Percentiles rank a stretch among this genome's conserved stretches.
phyloP scores from a whole-genome alignment of 306 rosid genomes.

The Cicer judaicum region DNA sequence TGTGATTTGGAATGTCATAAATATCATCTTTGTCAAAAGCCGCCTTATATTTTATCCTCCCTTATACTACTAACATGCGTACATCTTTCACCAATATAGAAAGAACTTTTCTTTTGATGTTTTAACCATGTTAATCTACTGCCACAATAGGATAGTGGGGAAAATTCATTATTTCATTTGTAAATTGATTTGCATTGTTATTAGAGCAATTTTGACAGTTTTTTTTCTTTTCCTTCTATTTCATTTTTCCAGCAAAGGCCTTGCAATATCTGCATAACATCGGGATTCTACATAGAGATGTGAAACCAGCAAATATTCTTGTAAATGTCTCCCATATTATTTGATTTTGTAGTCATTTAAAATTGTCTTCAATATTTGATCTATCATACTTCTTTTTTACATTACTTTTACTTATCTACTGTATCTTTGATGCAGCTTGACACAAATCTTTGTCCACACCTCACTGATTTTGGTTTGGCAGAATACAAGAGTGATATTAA shows the following conservation, averaged over 20 bases:
- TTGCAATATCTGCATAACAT: slow-evolving; percentile 88
- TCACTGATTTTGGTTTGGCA: slow-evolving; percentile 96
- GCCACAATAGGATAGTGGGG: too few species aligned
- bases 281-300: slow-evolving; percentile 95
- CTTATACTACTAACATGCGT: background rate
- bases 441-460: slow-evolving; percentile 67
- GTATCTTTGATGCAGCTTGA: slow-evolving; percentile 71
- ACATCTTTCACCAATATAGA: slow-evolving; percentile 11
- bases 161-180: too few species aligned
- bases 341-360: slow-evolving; percentile 31
- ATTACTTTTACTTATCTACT: slow-evolving; percentile 29
- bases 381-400: slow-evolving; percentile 24
- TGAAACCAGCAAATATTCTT: slow-evolving; percentile 94
- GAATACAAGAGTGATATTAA: slow-evolving; percentile 68
- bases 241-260: slow-evolving; percentile 75
- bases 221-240: slow-evolving; percentile 39
- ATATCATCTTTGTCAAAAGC: background rate
- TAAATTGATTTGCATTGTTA: too few species aligned
- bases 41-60: background rate
- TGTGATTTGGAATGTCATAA: background rate
- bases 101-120: background rate
- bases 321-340: slow-evolving; percentile 61
- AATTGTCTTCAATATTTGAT: slow-evolving; percentile 3
- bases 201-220: slow-evolving; percentile 12
- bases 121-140: too few species aligned